These are phyloP conservation scores for Leccinum truebloodii DNA, from an alignment of 768 basidiomycete species.

Conservation along the genomic window DNA sequence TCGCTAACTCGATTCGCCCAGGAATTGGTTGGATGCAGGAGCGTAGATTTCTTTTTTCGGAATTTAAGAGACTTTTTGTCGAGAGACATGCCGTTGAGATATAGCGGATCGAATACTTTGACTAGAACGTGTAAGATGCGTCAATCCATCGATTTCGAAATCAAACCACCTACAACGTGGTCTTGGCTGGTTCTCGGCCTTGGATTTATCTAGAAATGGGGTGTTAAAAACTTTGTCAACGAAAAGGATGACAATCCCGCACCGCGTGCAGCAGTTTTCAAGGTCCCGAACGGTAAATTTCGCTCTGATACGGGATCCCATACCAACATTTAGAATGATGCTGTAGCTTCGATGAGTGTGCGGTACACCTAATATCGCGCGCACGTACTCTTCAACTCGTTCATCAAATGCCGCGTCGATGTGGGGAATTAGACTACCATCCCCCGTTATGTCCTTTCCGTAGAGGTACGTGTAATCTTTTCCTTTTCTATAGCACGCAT, in stretches of 20 bases:
- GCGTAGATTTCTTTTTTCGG: constrained; percentile 74
- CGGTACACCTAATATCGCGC: not conserved
- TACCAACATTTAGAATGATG: constrained; percentile 95
- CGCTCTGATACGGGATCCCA: constrained; percentile 92
- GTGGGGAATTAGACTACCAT: constrained; percentile 85
- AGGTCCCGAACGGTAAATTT: constrained; percentile 87
- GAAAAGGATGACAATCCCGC: constrained; percentile 14
- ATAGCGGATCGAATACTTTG: constrained; percentile 94
- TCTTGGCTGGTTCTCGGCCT: constrained; percentile 70
- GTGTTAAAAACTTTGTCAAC: not conserved
- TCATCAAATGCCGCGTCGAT: constrained; percentile 77
- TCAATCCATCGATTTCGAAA: not conserved
- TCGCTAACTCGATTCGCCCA: constrained; percentile 81
- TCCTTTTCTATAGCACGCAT: constrained; percentile 60
- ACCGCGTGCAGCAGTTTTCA: constrained; percentile 93
- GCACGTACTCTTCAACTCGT: constrained; percentile 76
- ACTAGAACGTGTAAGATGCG: constrained; percentile 47
- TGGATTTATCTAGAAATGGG: constrained; percentile 58
- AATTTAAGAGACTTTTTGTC: constrained; percentile 69
- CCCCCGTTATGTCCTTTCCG: constrained; percentile 70
- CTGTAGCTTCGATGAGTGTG: constrained; percentile 41
- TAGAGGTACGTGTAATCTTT: constrained; percentile 93
- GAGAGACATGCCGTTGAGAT: constrained; percentile 81
- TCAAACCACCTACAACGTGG: constrained; percentile 76
- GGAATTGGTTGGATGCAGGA: constrained; percentile 64